Evolutionary conservation across 1,284 basidiomycete genomes (phyloP).

Genomic region (Trametes sp.): DNA sequence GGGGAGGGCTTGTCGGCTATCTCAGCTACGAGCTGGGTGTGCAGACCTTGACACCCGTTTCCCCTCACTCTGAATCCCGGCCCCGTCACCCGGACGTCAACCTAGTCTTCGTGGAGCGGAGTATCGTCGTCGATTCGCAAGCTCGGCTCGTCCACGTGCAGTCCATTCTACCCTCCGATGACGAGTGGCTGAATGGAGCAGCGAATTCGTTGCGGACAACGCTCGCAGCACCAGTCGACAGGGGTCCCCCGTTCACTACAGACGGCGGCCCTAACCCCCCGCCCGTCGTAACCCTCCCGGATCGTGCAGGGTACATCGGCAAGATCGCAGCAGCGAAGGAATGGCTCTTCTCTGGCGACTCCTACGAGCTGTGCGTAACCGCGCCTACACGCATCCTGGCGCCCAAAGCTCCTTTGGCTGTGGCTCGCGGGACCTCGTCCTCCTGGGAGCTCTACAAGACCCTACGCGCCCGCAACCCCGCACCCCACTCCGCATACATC

Average conservation of each 20-base stretch:
- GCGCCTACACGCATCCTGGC: conserved; percentile 70
- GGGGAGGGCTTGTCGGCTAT: conserved; percentile 79
- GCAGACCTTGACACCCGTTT: conserved; percentile 52
- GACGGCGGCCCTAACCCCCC: conserved; percentile 23
- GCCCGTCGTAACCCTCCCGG: conserved; percentile 56
- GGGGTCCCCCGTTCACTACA: background rate
- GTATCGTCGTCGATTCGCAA: conserved; percentile 68
- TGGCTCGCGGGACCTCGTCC: conserved; percentile 50
- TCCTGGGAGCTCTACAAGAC: conserved; percentile 79
- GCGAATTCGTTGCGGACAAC: conserved; percentile 37
- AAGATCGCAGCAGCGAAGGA: conserved; percentile 81
- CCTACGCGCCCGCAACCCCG: conserved; percentile 84
- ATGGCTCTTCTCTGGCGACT: conserved; percentile 85
- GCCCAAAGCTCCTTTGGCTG: conserved; percentile 41
- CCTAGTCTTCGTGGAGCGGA: conserved; percentile 77
- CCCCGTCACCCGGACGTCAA: conserved; percentile 71
- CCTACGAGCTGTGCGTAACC: conserved; percentile 96
- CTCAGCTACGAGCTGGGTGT: conserved; percentile 82
- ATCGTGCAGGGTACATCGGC: conserved; percentile 69
- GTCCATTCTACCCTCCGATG: conserved; percentile 65
- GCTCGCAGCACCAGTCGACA: background rate
- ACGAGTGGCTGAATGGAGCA: conserved; percentile 61
- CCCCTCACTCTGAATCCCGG: conserved; percentile 35
- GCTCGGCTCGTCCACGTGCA: conserved; percentile 64
- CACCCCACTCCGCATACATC: conserved; percentile 90